Percentiles rank a stretch among this genome's conserved stretches.
phyloP scores from a whole-genome alignment of 345 rosid species.

The Acer saccharum region DNA sequence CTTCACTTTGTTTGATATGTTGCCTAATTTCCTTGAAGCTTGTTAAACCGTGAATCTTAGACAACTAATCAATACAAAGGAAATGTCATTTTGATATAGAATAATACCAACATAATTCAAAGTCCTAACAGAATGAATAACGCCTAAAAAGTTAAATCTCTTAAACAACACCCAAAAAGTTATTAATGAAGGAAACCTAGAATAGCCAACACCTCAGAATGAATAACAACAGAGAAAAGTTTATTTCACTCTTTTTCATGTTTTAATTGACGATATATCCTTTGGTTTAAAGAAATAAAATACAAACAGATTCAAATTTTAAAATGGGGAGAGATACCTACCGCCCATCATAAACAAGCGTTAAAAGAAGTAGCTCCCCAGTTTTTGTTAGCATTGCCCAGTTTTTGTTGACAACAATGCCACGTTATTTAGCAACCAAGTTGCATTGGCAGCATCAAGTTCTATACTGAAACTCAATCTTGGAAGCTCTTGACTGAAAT shows the following conservation, averaged over 20 bases:
- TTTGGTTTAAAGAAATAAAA: constrained; percentile 9
- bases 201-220: background rate
- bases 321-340: constrained; percentile 24
- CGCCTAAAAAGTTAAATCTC: background rate
- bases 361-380: constrained; percentile 86
- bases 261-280: constrained; percentile 2
- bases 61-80: too few relatives aligned
- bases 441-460: constrained; percentile 93
- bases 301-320: background rate
- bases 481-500: constrained; percentile 88
- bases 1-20: too few relatives aligned
- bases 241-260: background rate
- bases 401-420: constrained; percentile 86
- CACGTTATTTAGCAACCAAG: constrained; percentile 81
- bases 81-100: too few relatives aligned
- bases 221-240: background rate
- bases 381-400: too few relatives aligned
- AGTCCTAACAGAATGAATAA: too few relatives aligned
- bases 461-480: constrained; percentile 81
- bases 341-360: constrained; percentile 96
- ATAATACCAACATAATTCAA: too few relatives aligned
- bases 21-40: too few relatives aligned
- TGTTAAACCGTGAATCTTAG: too few relatives aligned
- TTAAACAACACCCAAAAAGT: constrained; percentile 3
- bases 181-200: background rate